Evolutionary conservation across 1,284 basidiomycete genomes (phyloP).

Genomic region (Fomitopsis palustris): DNA sequence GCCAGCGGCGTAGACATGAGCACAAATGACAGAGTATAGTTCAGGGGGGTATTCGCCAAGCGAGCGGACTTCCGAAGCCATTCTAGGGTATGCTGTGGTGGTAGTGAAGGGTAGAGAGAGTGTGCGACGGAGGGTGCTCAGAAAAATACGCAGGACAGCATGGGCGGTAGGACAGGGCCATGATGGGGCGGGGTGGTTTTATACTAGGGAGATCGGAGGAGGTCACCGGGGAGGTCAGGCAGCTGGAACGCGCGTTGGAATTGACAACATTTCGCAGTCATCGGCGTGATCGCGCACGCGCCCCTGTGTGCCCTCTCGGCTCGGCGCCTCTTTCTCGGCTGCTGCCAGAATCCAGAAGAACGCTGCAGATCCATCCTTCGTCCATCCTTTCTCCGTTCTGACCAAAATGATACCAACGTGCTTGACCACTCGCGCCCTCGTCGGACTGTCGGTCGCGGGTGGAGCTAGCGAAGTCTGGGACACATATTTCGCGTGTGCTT

Average conservation of each 20-base stretch:
- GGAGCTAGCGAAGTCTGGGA: too few species aligned
- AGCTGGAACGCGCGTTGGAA: not conserved
- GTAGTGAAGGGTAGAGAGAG: not conserved
- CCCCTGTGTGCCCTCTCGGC: not conserved
- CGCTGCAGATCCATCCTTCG: not conserved
- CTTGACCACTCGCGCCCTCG: not conserved
- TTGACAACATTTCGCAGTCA: slow-evolving; percentile 3
- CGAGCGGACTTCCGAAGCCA: slow-evolving; percentile 16
- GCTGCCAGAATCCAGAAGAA: not conserved
- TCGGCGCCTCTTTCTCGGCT: not conserved
- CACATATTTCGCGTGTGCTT: too few species aligned
- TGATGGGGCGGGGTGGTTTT: not conserved
- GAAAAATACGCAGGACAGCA: not conserved
- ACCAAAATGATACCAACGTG: not conserved
- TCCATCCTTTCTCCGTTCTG: not conserved
- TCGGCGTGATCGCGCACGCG: slow-evolving; percentile 10
- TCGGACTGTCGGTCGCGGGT: too few species aligned
- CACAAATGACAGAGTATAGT: slow-evolving; percentile 63
- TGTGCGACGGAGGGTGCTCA: not conserved
- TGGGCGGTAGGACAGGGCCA: not conserved
- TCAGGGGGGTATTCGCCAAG: slow-evolving; percentile 50
- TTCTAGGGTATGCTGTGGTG: slow-evolving; percentile 2
- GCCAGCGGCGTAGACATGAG: slow-evolving; percentile 60
- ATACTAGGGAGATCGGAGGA: not conserved
- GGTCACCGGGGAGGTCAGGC: slow-evolving; percentile 5